phyloP scores from a whole-genome alignment of 2,329 filamentous ascomycete genomes.

The Colletotrichum sp. region DNA sequence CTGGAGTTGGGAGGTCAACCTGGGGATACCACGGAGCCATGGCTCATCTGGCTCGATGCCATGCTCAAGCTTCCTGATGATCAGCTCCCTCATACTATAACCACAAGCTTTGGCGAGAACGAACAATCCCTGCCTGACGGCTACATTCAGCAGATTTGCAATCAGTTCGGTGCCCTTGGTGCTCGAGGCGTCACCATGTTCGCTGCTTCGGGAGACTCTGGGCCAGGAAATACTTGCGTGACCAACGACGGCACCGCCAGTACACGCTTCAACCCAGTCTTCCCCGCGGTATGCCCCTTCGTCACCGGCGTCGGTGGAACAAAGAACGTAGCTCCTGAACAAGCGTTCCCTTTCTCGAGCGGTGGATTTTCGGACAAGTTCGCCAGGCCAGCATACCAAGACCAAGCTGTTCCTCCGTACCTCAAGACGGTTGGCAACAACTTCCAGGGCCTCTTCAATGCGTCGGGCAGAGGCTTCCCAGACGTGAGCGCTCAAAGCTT shows the following conservation, averaged over 20 bases:
- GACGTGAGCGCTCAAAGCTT: constrained; percentile 57
- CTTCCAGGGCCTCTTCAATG: constrained; percentile 53
- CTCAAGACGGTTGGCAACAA: constrained; percentile 43
- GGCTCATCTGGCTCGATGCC: constrained; percentile 66
- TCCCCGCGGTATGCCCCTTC: constrained; percentile 55
- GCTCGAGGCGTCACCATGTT: constrained; percentile 72
- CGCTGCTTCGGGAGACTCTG: constrained; percentile 64
- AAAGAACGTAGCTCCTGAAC: constrained; percentile 52
- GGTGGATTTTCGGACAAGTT: constrained; percentile 56
- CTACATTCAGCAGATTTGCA: constrained; percentile 58
- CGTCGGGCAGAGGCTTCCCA: constrained; percentile 60
- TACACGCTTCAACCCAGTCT: constrained; percentile 43
- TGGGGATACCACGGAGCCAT: constrained; percentile 63
- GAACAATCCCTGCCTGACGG: constrained; percentile 66
- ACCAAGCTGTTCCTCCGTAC: constrained; percentile 50
- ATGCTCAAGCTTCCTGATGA: constrained; percentile 58
- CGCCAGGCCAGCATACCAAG: constrained; percentile 46
- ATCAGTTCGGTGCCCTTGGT: constrained; percentile 68
- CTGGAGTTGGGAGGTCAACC: background rate
- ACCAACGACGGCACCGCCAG: constrained; percentile 39
- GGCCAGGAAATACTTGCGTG: constrained; percentile 34
- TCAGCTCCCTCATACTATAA: constrained; percentile 66
- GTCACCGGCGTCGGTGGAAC: constrained; percentile 69
- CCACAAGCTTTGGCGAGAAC: constrained; percentile 74
- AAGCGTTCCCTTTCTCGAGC: constrained; percentile 54